A percentile compares a stretch with the other conserved stretches of the same genome.
These are phyloP conservation scores for Manihot esculenta DNA, from an alignment of 441 rosid genomes.

Conservation along the genomic window DNA sequence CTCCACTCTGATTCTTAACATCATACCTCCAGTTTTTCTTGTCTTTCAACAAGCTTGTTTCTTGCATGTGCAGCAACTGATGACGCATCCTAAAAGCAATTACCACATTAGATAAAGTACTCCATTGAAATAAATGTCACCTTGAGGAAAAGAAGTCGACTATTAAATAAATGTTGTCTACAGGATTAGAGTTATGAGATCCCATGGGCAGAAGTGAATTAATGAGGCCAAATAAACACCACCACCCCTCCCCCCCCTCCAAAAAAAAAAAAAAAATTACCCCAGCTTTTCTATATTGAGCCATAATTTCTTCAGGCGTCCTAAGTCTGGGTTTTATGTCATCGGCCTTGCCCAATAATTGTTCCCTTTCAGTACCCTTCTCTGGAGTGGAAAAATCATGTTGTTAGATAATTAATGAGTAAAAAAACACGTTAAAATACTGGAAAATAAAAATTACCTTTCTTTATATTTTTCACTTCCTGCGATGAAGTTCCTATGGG, in stretches of 20 bases:
- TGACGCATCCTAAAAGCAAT: slow-evolving; percentile 50
- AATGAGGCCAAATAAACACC: too few species aligned
- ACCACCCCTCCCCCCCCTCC: too few species aligned
- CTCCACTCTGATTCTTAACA: not conserved
- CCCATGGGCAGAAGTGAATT: too few species aligned
- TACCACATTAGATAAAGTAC: slow-evolving; percentile 4
- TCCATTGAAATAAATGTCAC: slow-evolving; percentile 10
- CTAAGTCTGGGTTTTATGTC: slow-evolving; percentile 49
- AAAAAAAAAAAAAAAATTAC: slow-evolving; percentile 26
- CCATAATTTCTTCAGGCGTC: slow-evolving; percentile 58
- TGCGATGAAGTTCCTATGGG: slow-evolving; percentile 29
- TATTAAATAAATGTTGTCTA: not conserved
- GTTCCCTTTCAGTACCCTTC: slow-evolving; percentile 48
- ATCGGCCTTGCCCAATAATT: slow-evolving; percentile 47
- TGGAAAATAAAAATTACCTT: slow-evolving; percentile 32
- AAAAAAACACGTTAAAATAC: not conserved
- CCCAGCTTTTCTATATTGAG: slow-evolving; percentile 56
- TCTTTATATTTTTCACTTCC: slow-evolving; percentile 31
- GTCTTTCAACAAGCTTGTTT: slow-evolving; percentile 62
- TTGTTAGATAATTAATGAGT: slow-evolving; percentile 7
- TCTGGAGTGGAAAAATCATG: slow-evolving; percentile 32
- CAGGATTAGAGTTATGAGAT: too few species aligned
- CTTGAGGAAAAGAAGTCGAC: slow-evolving; percentile 2
- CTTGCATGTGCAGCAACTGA: slow-evolving; percentile 60
- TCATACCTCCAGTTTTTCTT: slow-evolving; percentile 63